Evolutionary conservation across 2,329 filamentous ascomycete genomes (phyloP), one percentile per base, ranked within the genome.

Genomic region (Colletotrichum filicis): DNA sequence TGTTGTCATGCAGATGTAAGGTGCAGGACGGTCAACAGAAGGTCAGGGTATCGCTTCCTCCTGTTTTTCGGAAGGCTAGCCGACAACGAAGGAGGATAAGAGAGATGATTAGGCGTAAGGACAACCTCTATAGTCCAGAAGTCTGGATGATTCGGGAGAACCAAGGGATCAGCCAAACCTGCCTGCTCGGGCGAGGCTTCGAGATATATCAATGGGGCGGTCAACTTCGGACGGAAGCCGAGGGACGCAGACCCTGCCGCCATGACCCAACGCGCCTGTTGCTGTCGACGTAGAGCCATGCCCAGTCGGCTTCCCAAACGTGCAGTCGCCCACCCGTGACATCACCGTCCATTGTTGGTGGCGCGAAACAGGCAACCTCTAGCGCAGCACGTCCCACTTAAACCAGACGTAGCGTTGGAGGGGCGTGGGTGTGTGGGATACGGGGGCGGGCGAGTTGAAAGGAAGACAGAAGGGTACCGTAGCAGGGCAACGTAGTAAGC

Each of bases 1-100:
- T 24, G 82, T 79, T 46, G 79, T 79, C 9, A 88, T 76, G 24
- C 52, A 30, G 35, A 79, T 14, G 79, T 76, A 9, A 30, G 28
- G 22, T 63, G 35, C 19, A 58, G 57, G 49, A 11, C 37, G 42
- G 14, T 12, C 9, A 6, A 72, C 6, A 24, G 24, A 14, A 7
- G 32, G 24, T 46, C 7, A 19, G 7, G 12, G 16, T 26, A 4
- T 6, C 7, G 4, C 26, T 26, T 24, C 37, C 62, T 46, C 28
- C 62, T 46, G n/a, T 62, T 30, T 7, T 35, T 22, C 26, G 67
- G 24, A 14, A 37, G 24, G 24, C 37, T 24, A 37, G n/a, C 22
- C 37, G 37, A 37, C n/a, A 19, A 56, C 32, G 6, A 24, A 19
- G 19, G 19, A 32, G 24, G 37, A 66, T 37, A 5, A 1, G 19